Percentiles rank a stretch among this genome's conserved stretches.
Conservation (phyloP, 2,329 filamentous ascomycete species). For the Apiospora malaysiana region DNA sequence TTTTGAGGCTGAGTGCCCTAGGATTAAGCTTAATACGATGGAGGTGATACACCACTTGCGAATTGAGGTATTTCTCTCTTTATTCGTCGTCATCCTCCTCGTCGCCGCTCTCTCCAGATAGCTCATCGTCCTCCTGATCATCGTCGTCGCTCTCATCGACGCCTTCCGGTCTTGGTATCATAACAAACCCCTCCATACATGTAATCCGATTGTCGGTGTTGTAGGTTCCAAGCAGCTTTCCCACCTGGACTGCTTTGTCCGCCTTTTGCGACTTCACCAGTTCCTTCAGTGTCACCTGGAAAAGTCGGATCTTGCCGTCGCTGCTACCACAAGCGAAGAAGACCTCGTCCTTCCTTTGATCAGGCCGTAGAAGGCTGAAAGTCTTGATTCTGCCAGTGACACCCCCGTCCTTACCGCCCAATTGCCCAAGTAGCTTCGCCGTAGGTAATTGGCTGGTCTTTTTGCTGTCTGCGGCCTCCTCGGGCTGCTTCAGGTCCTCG, state of each 20-base stretch:
- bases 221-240: constrained; percentile 75
- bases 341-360: constrained; percentile 46
- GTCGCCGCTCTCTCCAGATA: constrained; percentile 51
- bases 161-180: constrained; percentile 72
- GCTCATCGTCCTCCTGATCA: constrained; percentile 39
- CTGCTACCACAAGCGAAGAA: constrained; percentile 79
- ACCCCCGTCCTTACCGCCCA: constrained; percentile 75
- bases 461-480: constrained; percentile 46
- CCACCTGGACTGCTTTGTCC: constrained; percentile 52
- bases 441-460: constrained; percentile 56
- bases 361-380: constrained; percentile 68
- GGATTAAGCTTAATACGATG: constrained; percentile 24
- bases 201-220: constrained; percentile 90
- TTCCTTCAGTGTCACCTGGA: constrained; percentile 61
- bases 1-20: not conserved
- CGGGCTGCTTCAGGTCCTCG: constrained; percentile 48
- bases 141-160: constrained; percentile 61
- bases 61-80: constrained; percentile 38
- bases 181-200: constrained; percentile 83
- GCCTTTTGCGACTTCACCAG: constrained; percentile 41
- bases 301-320: constrained; percentile 83
- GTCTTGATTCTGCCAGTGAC: constrained; percentile 83
- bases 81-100: constrained; percentile 44
- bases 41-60: constrained; percentile 32
- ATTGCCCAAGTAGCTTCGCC: constrained; percentile 73